Evolutionary conservation across 345 rosid genomes (phyloP).

Genomic region (Eucalyptus urophylla): DNA sequence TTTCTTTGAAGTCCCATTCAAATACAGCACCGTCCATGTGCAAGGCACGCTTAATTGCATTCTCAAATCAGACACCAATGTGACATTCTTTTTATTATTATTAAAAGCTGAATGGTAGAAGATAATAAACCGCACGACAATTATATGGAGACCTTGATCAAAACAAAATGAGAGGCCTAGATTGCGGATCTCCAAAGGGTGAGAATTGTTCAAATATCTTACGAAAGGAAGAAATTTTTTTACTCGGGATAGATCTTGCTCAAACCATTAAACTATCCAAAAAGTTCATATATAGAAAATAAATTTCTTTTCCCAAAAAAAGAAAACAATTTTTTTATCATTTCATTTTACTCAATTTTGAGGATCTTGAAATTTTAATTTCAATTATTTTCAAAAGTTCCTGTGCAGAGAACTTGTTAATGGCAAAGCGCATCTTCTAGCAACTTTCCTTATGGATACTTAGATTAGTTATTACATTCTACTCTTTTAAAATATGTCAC

Average conservation of each 20-base stretch:
- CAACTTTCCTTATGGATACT: not conserved
- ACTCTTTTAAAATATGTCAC: rapidly evolving
- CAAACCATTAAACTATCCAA: not conserved
- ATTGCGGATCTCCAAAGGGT: not conserved
- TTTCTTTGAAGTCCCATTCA: not conserved
- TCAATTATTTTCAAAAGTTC: not conserved
- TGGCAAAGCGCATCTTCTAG: not conserved
- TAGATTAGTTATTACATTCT: rapidly evolving
- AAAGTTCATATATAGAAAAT: not conserved
- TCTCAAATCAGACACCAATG: not conserved
- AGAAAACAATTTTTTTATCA: rapidly evolving
- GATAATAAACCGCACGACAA: not conserved
- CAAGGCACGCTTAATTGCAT: not conserved
- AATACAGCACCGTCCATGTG: not conserved
- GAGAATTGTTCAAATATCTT: not conserved
- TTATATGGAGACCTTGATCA: not conserved
- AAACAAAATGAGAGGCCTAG: not conserved
- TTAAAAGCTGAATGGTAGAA: not conserved
- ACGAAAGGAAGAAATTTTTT: not conserved
- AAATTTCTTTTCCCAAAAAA: no score
- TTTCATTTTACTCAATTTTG: not conserved
- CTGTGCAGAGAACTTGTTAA: not conserved
- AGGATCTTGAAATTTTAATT: not conserved
- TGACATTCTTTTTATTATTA: not conserved
- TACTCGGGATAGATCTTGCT: not conserved